These are phyloP conservation scores for Alternaria sp. DNA, from an alignment of 2,329 filamentous ascomycete species.

Conservation along the genomic window DNA sequence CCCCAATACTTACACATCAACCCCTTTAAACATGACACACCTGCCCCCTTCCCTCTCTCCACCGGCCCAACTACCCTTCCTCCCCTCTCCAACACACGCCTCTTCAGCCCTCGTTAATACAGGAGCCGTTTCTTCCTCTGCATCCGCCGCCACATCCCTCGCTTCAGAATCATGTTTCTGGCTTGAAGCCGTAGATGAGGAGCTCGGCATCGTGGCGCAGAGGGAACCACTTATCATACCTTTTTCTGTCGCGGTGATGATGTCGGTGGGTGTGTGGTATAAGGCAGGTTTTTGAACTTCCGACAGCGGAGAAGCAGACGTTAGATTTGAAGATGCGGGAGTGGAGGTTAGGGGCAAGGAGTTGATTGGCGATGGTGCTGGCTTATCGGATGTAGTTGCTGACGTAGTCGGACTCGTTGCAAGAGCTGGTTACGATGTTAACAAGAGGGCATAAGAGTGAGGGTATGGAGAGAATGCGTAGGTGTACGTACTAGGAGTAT, in stretches of 20 bases:
- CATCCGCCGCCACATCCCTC: not conserved
- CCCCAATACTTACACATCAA: slow-evolving; percentile 16
- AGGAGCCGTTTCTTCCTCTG: no score
- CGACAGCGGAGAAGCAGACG: not conserved
- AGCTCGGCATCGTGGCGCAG: slow-evolving; percentile 10
- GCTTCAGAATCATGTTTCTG: not conserved
- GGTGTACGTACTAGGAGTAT: not conserved
- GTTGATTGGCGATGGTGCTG: not conserved
- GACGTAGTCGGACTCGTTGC: not conserved
- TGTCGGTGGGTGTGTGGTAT: slow-evolving; percentile 8
- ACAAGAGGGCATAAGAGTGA: not conserved
- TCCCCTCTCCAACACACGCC: slow-evolving; percentile 13
- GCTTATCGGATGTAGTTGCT: not conserved
- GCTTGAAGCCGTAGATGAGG: not conserved
- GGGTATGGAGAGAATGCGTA: not conserved
- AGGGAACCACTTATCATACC: slow-evolving; percentile 26
- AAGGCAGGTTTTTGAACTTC: not conserved
- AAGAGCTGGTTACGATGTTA: not conserved
- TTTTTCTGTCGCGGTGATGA: slow-evolving; percentile 32
- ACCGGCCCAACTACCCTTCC: slow-evolving; percentile 3
- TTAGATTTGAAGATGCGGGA: not conserved
- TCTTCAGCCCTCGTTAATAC: slow-evolving; percentile 19
- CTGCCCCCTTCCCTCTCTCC: slow-evolving; percentile 11
- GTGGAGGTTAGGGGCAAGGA: not conserved
- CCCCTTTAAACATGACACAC: slow-evolving; percentile 33